These are phyloP conservation scores for Castanea crenata DNA, from an alignment of 306 rosid species.

Conservation along the genomic window DNA sequence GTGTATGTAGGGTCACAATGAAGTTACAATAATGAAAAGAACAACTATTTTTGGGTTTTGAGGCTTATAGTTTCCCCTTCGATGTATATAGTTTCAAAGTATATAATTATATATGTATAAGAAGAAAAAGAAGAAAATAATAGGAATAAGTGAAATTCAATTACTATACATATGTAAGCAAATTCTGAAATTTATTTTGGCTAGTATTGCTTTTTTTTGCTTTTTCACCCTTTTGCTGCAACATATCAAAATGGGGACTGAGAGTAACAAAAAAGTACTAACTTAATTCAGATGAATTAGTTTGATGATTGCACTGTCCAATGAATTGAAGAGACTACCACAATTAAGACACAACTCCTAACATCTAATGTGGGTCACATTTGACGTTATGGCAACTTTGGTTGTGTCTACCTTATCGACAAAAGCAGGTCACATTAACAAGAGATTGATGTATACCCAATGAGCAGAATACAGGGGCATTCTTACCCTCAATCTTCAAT, in stretches of 20 bases:
- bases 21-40: not conserved
- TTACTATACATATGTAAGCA: not conserved
- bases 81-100: no score
- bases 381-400: slow-evolving; percentile 24
- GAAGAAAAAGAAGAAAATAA: no score
- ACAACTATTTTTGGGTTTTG: not conserved
- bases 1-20: not conserved
- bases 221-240: not conserved
- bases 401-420: slow-evolving; percentile 7
- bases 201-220: not conserved
- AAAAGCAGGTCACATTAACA: slow-evolving; percentile 31
- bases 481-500: slow-evolving; percentile 27
- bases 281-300: slow-evolving; percentile 7
- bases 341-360: slow-evolving; percentile 19
- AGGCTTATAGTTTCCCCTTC: not conserved
- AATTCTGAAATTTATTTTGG: not conserved
- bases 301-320: slow-evolving; percentile 7
- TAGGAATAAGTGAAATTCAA: not conserved
- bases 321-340: slow-evolving; percentile 33
- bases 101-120: no score
- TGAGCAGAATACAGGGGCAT: not conserved
- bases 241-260: slow-evolving; percentile 5
- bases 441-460: not conserved
- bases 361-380: slow-evolving; percentile 43
- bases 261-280: not conserved